A percentile compares a stretch with the other conserved stretches of the same genome.
These are phyloP conservation scores for Sindora glabra DNA, from an alignment of 306 rosid species.

Conservation along the genomic window DNA sequence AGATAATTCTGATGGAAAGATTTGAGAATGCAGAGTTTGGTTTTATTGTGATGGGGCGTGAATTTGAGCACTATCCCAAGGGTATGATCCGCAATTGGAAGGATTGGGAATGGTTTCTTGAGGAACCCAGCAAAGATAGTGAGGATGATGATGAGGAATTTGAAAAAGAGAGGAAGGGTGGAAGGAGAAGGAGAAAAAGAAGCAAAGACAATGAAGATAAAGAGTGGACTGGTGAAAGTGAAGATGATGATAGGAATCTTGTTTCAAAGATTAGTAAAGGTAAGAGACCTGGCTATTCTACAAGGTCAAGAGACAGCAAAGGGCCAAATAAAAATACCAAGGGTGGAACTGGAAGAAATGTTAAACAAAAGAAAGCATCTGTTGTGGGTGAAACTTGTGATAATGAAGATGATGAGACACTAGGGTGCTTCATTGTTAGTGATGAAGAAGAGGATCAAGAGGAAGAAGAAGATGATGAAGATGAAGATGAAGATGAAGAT, in stretches of 20 bases:
- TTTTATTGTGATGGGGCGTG: slow-evolving; percentile 64
- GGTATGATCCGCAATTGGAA: slow-evolving; percentile 37
- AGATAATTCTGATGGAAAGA: neutral
- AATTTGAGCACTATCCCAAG: slow-evolving; percentile 68
- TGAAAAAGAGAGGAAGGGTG: slow-evolving; percentile 20
- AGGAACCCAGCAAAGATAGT: slow-evolving; percentile 44
- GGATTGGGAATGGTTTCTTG: slow-evolving; percentile 82
- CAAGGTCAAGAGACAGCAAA: slow-evolving; percentile 41
- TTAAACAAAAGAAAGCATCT: slow-evolving; percentile 25
- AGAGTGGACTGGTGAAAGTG: slow-evolving; percentile 66
- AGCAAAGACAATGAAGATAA: slow-evolving; percentile 37
- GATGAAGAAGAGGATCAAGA: slow-evolving; percentile 39
- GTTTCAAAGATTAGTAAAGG: slow-evolving; percentile 36
- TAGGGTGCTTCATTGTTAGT: slow-evolving; percentile 64
- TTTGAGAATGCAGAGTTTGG: slow-evolving; percentile 67
- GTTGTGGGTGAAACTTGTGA: slow-evolving; percentile 21
- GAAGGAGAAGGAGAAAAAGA: slow-evolving; percentile 39
- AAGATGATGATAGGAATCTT: slow-evolving; percentile 36
- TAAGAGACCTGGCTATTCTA: slow-evolving; percentile 38
- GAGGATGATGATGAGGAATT: slow-evolving; percentile 37
- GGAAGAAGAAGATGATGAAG: slow-evolving; percentile 13
- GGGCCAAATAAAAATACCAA: slow-evolving; percentile 15
- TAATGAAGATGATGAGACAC: slow-evolving; percentile 44
- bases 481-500: slow-evolving; percentile 36
- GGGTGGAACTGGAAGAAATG: slow-evolving; percentile 15